Evolutionary conservation across 306 rosid genomes (phyloP).

Genomic region (Inga oerstediana): DNA sequence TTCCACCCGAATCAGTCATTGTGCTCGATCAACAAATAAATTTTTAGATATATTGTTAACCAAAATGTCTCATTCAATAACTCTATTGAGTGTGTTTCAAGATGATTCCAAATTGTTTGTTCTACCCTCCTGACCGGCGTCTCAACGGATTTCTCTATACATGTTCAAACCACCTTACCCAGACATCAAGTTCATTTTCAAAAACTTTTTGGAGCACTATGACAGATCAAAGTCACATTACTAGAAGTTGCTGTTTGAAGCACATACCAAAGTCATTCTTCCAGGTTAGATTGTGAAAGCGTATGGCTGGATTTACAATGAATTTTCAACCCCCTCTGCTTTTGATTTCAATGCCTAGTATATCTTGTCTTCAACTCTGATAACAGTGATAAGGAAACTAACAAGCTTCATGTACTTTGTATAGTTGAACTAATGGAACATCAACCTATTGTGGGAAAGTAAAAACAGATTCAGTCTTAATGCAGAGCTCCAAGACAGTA

Average conservation of each 20-base stretch:
- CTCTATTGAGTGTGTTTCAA: no score
- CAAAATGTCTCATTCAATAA: no score
- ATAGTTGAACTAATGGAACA: background rate
- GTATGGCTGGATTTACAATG: background rate
- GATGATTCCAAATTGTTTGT: no score
- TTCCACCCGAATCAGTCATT: no score
- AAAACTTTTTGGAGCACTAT: background rate
- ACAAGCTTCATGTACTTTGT: background rate
- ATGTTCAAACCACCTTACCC: background rate
- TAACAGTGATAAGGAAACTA: conserved; percentile 19
- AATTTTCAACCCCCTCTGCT: background rate
- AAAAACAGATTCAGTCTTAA: background rate
- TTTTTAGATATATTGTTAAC: no score
- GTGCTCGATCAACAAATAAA: no score
- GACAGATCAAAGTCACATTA: background rate
- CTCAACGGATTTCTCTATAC: no score
- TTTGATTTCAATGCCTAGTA: background rate
- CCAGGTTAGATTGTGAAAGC: background rate
- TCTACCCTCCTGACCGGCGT: no score
- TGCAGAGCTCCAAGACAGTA: conserved; percentile 2
- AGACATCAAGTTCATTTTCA: background rate
- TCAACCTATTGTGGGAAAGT: conserved; percentile 7
- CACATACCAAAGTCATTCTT: background rate
- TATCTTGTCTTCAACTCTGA: background rate
- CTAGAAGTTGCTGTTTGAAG: background rate